phyloP scores from a whole-genome alignment of 1,139 yeast species.

The Geotrichum klebahnii region DNA sequence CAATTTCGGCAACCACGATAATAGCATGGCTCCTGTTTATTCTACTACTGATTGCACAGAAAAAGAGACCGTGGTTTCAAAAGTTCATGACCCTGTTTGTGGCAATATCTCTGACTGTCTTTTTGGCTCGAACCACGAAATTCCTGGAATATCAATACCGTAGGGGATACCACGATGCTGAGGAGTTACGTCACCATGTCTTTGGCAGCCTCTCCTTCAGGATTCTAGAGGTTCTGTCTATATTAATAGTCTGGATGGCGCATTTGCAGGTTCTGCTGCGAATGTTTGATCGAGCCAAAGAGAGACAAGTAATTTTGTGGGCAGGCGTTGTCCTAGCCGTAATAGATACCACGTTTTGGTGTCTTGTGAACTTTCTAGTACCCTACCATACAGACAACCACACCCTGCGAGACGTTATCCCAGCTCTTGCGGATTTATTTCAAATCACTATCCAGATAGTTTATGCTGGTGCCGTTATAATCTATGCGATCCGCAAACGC shows the following conservation, averaged over 20 bases:
- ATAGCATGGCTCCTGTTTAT: conserved; percentile 39
- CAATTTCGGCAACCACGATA: conserved; percentile 37
- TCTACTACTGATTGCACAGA: conserved; percentile 34
- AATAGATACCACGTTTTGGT: conserved; percentile 32
- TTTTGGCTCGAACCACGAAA: conserved; percentile 31
- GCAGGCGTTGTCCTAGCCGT: conserved; percentile 58
- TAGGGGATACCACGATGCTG: conserved; percentile 52
- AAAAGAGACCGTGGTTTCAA: conserved; percentile 38
- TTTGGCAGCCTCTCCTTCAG: conserved; percentile 50
- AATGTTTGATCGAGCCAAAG: conserved; percentile 62
- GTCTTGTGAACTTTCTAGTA: conserved; percentile 24
- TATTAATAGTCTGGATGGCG: conserved; percentile 61
- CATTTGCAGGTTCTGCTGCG: conserved; percentile 76
- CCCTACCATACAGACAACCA: conserved; percentile 44
- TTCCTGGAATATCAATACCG: conserved; percentile 41
- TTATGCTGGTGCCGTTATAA: conserved; percentile 63
- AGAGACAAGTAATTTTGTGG: conserved; percentile 58
- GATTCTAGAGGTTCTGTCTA: conserved; percentile 60
- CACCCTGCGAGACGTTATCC: conserved; percentile 43
- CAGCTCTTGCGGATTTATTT: conserved; percentile 71
- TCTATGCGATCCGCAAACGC: conserved; percentile 56
- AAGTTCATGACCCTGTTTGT: conserved; percentile 35
- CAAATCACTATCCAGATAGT: conserved; percentile 69
- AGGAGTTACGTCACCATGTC: conserved; percentile 50
- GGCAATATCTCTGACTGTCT: conserved; percentile 36